Evolutionary conservation across 371 early-diverging fungal genomes (phyloP), one percentile per base, ranked within the genome.

Genomic region (Haplosporangium sp.): DNA sequence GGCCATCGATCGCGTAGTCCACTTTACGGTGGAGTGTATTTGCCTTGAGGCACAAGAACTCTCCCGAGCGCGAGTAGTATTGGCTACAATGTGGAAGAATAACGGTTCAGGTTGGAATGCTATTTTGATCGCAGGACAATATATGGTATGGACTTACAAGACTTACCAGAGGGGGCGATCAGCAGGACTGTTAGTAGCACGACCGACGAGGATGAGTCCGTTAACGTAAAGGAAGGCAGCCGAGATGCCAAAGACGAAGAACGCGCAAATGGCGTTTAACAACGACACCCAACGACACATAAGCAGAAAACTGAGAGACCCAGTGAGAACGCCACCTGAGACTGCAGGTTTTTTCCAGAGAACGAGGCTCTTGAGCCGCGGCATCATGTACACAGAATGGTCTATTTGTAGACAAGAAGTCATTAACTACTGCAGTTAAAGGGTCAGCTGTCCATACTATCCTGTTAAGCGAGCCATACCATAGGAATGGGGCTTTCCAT

Each of bases 281-380:
- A 88, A 51, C 21, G 87, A 86, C 62, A 86, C 85, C 64, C 86
- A 86, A 57, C 87, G 86, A 51, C 86, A 86, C 59, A 86, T 60
- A 50, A 84, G 64, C 38, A 88, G 59, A n/a, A 82, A 52, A 9
- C 67, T 54, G n/a, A 88, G 57, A 7, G 83, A 69, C 12, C 68
- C 66, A 6, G 56, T 66, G 18, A 88, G 74, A 10, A 82, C 69
- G 13, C 66, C 70, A 50, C 74, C 87, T 11, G 85, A 83, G 47
- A 84, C 77, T 18, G 69, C 52, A 12, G 87, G 89, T 20, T 84
- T 72, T 66, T 88, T 86, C 89, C 89, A 88, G 38, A 83, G 80
- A 21, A 88, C 73, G 29, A 88, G 81, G 40, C 86, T 86, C 51
- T 74, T 74, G 38, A 82, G 53, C 36, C 81, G 68, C 46, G 84